Conservation (phyloP, 2,329 filamentous ascomycete genomes). For the Curvularia sp. region DNA sequence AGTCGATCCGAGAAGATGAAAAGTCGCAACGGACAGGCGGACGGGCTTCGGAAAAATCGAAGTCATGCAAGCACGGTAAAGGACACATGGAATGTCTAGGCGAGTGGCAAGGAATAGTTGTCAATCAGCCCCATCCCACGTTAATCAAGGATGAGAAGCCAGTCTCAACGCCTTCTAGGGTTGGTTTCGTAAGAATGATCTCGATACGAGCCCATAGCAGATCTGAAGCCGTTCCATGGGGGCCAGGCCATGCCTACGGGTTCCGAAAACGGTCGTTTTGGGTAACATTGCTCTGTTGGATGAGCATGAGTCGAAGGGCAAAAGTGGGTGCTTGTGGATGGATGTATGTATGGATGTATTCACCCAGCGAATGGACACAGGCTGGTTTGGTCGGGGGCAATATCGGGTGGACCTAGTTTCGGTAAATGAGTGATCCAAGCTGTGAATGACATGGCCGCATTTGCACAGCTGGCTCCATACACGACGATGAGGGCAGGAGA, state of each 20-base stretch:
- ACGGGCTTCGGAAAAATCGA: slow-evolving; percentile 20
- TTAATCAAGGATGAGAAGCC: slow-evolving; percentile 14
- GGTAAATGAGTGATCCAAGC: slow-evolving; percentile 15
- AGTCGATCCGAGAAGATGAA: slow-evolving; percentile 12
- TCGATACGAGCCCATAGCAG: slow-evolving; percentile 16
- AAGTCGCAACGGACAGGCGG: slow-evolving; percentile 15
- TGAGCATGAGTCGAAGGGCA: not conserved
- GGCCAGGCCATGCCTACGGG: slow-evolving; percentile 17
- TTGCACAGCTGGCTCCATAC: slow-evolving; percentile 21
- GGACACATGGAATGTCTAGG: slow-evolving; percentile 11
- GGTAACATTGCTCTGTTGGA: slow-evolving; percentile 2
- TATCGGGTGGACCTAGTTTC: slow-evolving; percentile 13
- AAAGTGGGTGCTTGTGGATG: slow-evolving; percentile 4
- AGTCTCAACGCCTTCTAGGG: slow-evolving; percentile 17
- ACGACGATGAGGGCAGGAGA: not conserved
- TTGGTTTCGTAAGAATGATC: slow-evolving; percentile 12
- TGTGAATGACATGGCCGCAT: slow-evolving; percentile 17
- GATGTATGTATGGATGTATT: slow-evolving; percentile 4
- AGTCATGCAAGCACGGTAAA: slow-evolving; percentile 17
- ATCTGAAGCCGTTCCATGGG: slow-evolving; percentile 17
- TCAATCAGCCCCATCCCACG: slow-evolving; percentile 1
- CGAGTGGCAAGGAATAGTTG: slow-evolving; percentile 14
- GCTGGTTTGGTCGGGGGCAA: slow-evolving; percentile 10
- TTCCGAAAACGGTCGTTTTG: slow-evolving; percentile 4
- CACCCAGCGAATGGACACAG: slow-evolving; percentile 17